Base-by-base conservation (phyloP, 129 eudicot genomes). In the Artemisia tridentata region DNA sequence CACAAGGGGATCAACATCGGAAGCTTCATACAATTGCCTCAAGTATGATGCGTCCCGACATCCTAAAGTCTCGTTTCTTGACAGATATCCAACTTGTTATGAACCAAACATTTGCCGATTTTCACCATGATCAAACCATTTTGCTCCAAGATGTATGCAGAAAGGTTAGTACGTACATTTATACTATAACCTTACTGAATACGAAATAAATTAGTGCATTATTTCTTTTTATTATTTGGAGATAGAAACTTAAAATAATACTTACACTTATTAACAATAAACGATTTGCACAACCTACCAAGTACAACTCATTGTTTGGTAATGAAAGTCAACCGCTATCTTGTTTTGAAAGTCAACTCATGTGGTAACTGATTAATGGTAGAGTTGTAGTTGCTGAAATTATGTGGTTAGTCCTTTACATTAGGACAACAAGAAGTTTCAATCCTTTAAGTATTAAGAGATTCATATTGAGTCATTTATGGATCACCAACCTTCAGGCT, bases 71-170 rank as follows among this genome's bases (percentile, higher is more conserved):
- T 11, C 91, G 80, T 46, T 90, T 86, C 81, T 61, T 90, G 78
- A 79, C 51, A 31, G 91, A 90, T 45, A 84, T 84, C 49, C 96
- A 90, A 52, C 67, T 65, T 1, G 86, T 84, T 48, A 60, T 87
- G 74, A 75, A 73, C 45, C 81, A 77, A 60, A 84, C 82, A 19
- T 63, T 86, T 14, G 63, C 57, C 0, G 76, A 65, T 34, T 74
- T 90, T 11, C 73, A 49, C 1, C 66, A 90, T 59, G 63, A 83
- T 61, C 78, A 90, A 20, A 79, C 83, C 67, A 76, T 86, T 61
- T 84, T 74, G 63, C 93, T 90, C 52, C 96, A 90, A 46, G 95
- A 90, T 60, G 84, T 84, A 25, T 90, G 96, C 69, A 78, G 96
- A 76, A 86, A 90, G 96, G 96, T 84, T 68, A 60, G 80, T 49